Percentiles rank a stretch among this genome's conserved stretches.
phyloP scores from a whole-genome alignment of 2,329 filamentous ascomycete genomes.

The Aureobasidium musti region DNA sequence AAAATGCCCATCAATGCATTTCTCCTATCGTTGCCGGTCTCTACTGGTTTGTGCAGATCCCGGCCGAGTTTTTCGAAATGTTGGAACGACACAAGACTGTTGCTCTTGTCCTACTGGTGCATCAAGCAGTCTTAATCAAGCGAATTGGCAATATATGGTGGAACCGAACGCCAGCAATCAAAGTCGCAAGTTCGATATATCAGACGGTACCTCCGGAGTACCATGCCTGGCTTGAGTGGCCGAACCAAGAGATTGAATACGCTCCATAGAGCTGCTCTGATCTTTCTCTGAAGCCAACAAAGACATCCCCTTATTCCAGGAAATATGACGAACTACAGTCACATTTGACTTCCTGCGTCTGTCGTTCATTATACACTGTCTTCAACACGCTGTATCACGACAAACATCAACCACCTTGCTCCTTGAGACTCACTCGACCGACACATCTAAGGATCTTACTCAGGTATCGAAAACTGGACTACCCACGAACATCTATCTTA shows the following conservation, averaged over 20 bases:
- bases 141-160: slow-evolving; percentile 16
- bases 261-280: not conserved
- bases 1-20: not conserved
- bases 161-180: slow-evolving; percentile 25
- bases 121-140: slow-evolving; percentile 23
- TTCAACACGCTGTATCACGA: not conserved
- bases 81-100: slow-evolving; percentile 26
- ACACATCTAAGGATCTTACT: not conserved
- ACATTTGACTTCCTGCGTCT: not conserved
- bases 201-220: slow-evolving; percentile 22
- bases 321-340: not conserved
- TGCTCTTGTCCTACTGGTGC: slow-evolving; percentile 7
- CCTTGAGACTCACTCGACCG: not conserved
- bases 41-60: slow-evolving; percentile 17
- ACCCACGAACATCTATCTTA: not conserved
- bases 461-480: too few relatives aligned
- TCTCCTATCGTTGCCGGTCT: slow-evolving; percentile 22
- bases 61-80: slow-evolving; percentile 23
- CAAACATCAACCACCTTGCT: not conserved
- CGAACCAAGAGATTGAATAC: slow-evolving; percentile 21
- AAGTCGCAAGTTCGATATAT: slow-evolving; percentile 10
- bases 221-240: slow-evolving; percentile 27
- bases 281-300: not conserved
- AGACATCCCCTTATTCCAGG: not conserved
- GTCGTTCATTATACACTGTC: not conserved